Evolutionary conservation across 2,329 filamentous ascomycete species (phyloP).

Genomic region (Aspergillus unguis): DNA sequence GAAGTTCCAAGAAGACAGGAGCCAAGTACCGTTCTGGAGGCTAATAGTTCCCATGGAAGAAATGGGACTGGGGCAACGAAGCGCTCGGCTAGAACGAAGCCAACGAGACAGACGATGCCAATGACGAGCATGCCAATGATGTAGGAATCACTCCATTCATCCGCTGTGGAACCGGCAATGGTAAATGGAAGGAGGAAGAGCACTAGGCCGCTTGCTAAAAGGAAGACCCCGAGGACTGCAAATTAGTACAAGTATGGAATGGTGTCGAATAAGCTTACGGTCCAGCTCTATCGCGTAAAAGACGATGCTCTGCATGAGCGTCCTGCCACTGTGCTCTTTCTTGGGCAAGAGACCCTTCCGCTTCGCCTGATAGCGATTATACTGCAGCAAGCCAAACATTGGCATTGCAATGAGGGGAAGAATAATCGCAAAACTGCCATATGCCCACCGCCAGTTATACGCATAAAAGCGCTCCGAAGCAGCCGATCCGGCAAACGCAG

Average conservation of each 20-base stretch:
- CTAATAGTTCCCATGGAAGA: conserved; percentile 51
- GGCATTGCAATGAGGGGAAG: conserved; percentile 57
- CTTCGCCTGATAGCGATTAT: conserved; percentile 56
- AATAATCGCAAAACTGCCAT: conserved; percentile 60
- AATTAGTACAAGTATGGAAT: neutral
- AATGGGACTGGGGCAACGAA: conserved; percentile 53
- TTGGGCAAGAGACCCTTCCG: conserved; percentile 50
- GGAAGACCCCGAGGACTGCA: conserved; percentile 56
- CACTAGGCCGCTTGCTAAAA: conserved; percentile 59
- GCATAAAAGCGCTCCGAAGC: conserved; percentile 47
- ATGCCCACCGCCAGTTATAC: conserved; percentile 61
- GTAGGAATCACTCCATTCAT: conserved; percentile 43
- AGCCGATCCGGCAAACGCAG: conserved; percentile 58
- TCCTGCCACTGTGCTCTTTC: conserved; percentile 43
- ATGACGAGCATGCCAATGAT: conserved; percentile 53
- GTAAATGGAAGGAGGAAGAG: conserved; percentile 65
- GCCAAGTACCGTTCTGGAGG: conserved; percentile 20
- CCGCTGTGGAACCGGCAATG: conserved; percentile 41
- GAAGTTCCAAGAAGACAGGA: conserved; percentile 27
- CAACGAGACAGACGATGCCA: conserved; percentile 51
- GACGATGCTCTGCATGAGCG: conserved; percentile 43
- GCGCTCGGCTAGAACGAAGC: conserved; percentile 54
- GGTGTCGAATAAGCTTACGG: conserved; percentile 30
- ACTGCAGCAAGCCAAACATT: conserved; percentile 52
- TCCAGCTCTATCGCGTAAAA: conserved; percentile 62